Evolutionary conservation across 495 filamentous ascomycete species (phyloP), one percentile per base, ranked within the genome.

Genomic region (Penicillium angulare): DNA sequence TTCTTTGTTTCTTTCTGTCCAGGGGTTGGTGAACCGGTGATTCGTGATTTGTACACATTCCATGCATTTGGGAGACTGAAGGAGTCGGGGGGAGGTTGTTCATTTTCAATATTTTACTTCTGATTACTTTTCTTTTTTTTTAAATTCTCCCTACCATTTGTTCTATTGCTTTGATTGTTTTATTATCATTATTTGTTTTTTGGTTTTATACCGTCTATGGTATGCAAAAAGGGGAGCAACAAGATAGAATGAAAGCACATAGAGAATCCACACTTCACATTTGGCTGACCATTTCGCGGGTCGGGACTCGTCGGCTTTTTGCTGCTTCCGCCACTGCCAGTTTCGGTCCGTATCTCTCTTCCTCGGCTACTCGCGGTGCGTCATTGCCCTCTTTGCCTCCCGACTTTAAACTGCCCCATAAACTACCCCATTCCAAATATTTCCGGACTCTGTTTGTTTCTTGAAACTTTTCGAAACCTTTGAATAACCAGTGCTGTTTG

Each of bases 21-120:
- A n/a, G n/a, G n/a, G n/a, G n/a, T n/a, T n/a, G n/a, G n/a, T n/a
- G n/a, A n/a, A n/a, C n/a, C n/a, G n/a, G n/a, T 33, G 26, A 33
- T 31, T 35, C 23, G 40, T 41, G 39, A 42, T 42, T 40, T 49
- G 47, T 63, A 55, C 49, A 60, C 57, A 64, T 60, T 55, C 49
- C 29, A 31, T 52, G 57, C 60, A 64, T 64, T 34, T 43, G 40
- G 50, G 53, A 41, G 45, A 31, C 20, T 17, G 32, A 40, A 20
- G 55, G 55, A 58, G 55, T 58, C 47, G 23, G 24, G 41, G 13
- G 32, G 31, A 34, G 20, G 22, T 48, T 48, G 22, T 34, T 22
- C 16, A 35, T 43, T 45, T 45, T 21, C 34, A 17, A 16, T 7
- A 16, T 50, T 50, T 23, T 13, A 9, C 39, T 24, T 33, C 22